Evolutionary conservation across 2,329 filamentous ascomycete genomes (phyloP).

Genomic region (Paraphoma sp.): DNA sequence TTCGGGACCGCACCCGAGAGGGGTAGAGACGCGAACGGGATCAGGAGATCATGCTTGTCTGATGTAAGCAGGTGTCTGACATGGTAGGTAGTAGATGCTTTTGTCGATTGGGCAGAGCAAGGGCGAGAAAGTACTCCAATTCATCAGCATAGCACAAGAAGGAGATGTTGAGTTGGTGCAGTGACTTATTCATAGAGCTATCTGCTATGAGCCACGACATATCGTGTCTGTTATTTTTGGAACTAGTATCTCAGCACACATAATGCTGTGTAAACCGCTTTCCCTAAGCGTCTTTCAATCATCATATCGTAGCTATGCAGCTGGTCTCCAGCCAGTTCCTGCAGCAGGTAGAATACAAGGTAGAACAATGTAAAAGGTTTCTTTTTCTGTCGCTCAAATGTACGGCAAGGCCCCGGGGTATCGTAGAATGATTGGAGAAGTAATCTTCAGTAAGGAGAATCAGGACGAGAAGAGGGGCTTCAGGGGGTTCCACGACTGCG

Average conservation of each 20-base stretch:
- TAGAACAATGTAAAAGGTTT: conserved; percentile 6
- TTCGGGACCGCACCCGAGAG: not conserved
- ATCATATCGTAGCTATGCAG: not conserved
- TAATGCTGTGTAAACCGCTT: not conserved
- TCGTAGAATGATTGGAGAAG: conserved; percentile 12
- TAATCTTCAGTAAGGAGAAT: not conserved
- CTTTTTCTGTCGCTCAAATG: conserved; percentile 5
- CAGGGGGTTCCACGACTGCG: conserved; percentile 4
- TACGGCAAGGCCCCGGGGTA: conserved; percentile 16
- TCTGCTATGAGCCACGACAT: too few relatives aligned
- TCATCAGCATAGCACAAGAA: not conserved
- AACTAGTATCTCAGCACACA: not conserved
- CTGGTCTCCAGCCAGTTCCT: not conserved
- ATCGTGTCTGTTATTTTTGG: not conserved
- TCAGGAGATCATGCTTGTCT: not conserved
- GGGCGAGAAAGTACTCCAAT: not conserved
- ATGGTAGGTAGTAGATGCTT: not conserved
- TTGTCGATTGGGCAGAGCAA: not conserved
- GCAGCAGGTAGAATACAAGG: not conserved
- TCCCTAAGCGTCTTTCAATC: not conserved
- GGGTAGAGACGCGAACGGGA: not conserved
- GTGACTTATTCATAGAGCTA: too few relatives aligned
- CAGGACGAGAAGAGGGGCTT: not conserved
- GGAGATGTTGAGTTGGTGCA: too few relatives aligned
- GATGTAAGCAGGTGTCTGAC: not conserved